Percentiles rank a stretch among this genome's conserved stretches.
Conservation (phyloP, 2,329 filamentous ascomycete species). For the Cercospora canescens region DNA sequence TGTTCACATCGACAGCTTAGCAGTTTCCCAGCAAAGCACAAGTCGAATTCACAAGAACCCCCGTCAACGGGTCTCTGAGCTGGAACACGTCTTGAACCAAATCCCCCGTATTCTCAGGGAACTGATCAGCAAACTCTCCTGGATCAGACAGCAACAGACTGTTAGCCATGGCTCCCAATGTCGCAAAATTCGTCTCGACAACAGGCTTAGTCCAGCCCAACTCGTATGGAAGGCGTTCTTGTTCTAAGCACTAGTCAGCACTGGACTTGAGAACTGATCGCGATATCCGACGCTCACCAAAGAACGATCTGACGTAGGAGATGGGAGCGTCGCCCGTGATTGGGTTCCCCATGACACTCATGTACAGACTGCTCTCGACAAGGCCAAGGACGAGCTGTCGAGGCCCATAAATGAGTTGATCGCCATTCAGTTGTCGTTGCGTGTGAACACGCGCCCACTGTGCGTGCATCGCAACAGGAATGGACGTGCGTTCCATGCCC, state of each 20-base stretch:
- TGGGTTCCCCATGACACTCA: constrained; percentile 35
- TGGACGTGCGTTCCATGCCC: constrained; percentile 29
- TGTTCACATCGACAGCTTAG: not conserved
- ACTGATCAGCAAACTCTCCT: constrained; percentile 19
- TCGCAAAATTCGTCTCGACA: constrained; percentile 21
- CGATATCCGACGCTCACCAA: constrained; percentile 4
- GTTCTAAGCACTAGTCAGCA: constrained; percentile 12
- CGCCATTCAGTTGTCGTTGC: constrained; percentile 28
- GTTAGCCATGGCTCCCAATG: constrained; percentile 24
- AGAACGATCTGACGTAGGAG: constrained; percentile 18
- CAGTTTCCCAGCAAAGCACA: constrained; percentile 3
- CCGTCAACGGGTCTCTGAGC: constrained; percentile 4
- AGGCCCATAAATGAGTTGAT: constrained; percentile 34
- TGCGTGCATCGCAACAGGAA: constrained; percentile 32
- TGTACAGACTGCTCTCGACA: constrained; percentile 40
- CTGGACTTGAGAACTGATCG: not conserved
- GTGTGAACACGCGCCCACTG: constrained; percentile 34
- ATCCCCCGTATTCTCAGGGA: constrained; percentile 11
- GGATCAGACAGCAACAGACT: constrained; percentile 22
- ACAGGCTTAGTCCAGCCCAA: constrained; percentile 35
- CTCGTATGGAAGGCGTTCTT: constrained; percentile 38
- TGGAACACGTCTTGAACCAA: not conserved
- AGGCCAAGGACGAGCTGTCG: constrained; percentile 38
- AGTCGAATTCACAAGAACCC: not conserved
- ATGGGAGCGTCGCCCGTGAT: constrained; percentile 15